These are phyloP conservation scores for Kwoniella sp. DNA, from an alignment of 768 basidiomycete species.

Conservation along the genomic window DNA sequence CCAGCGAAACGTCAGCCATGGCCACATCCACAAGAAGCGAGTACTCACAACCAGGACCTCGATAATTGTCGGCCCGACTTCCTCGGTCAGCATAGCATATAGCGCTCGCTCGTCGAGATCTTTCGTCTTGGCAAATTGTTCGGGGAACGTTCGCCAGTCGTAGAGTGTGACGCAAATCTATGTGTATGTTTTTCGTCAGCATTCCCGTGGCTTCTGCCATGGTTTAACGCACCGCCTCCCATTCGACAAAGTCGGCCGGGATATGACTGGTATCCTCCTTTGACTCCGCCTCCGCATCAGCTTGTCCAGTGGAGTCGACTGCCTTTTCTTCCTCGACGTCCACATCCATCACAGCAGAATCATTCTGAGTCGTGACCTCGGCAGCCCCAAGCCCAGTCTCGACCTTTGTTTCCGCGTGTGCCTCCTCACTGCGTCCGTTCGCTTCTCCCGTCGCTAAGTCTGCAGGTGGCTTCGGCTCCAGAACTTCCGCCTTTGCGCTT, in stretches of 20 bases:
- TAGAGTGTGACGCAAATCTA: constrained; percentile 76
- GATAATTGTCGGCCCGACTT: constrained; percentile 67
- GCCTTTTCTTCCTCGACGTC: background rate
- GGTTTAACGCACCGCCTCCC: constrained; percentile 68
- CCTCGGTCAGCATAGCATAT: constrained; percentile 62
- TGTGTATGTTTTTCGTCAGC: background rate
- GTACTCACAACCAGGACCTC: constrained; percentile 66
- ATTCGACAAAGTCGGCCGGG: constrained; percentile 58
- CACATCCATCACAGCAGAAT: background rate
- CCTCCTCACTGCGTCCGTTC: too few species aligned
- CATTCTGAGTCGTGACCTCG: too few species aligned
- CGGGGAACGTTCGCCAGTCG: constrained; percentile 79
- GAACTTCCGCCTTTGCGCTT: too few species aligned
- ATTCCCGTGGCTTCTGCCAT: background rate
- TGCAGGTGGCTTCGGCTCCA: too few species aligned
- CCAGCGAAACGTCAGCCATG: constrained; percentile 43
- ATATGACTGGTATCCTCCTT: constrained; percentile 3
- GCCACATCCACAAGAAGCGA: background rate
- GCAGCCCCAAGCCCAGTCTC: too few species aligned
- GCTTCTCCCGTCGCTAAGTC: too few species aligned
- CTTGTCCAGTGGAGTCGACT: background rate
- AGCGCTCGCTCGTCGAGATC: constrained; percentile 78
- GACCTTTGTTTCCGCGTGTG: too few species aligned
- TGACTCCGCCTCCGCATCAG: background rate
- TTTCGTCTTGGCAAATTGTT: constrained; percentile 68